These are phyloP conservation scores for Sporisorium graminicola DNA, from an alignment of 1,284 basidiomycete species.

Conservation along the genomic window DNA sequence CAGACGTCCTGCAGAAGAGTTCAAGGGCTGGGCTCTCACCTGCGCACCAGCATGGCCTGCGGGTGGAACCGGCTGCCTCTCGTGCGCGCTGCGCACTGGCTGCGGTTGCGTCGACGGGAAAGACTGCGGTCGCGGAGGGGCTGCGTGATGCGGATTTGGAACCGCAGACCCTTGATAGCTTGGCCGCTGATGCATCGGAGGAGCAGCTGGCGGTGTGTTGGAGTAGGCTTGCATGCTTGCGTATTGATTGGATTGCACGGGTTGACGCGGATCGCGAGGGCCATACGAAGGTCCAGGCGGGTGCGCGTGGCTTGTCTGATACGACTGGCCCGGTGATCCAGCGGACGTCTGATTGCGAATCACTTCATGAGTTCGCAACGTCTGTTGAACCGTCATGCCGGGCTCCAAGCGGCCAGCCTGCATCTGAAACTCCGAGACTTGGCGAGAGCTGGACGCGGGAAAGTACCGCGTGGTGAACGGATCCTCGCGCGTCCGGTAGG, in stretches of 20 bases:
- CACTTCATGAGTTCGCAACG: slow-evolving; percentile 54
- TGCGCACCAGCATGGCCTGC: slow-evolving; percentile 13
- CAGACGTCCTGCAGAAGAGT: slow-evolving; percentile 18
- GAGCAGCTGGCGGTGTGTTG: slow-evolving; percentile 17
- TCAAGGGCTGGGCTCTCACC: slow-evolving; percentile 20
- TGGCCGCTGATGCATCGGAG: slow-evolving; percentile 31
- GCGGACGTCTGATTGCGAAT: slow-evolving; percentile 25
- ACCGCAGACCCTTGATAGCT: slow-evolving; percentile 18
- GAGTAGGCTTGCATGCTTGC: slow-evolving; percentile 19
- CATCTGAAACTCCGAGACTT: slow-evolving; percentile 64
- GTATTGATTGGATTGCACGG: slow-evolving; percentile 21
- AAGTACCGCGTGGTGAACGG: slow-evolving; percentile 59
- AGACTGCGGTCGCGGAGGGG: slow-evolving; percentile 34
- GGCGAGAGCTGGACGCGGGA: slow-evolving; percentile 61
- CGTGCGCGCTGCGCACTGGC: slow-evolving; percentile 21
- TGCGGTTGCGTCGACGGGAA: slow-evolving; percentile 21
- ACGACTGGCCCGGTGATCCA: slow-evolving; percentile 20
- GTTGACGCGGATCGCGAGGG: slow-evolving; percentile 46
- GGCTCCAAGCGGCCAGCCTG: slow-evolving; percentile 52
- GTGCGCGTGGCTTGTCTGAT: slow-evolving; percentile 21
- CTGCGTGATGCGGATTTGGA: slow-evolving; percentile 28
- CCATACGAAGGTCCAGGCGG: slow-evolving; percentile 41
- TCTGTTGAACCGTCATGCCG: slow-evolving; percentile 66
- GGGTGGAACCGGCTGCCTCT: slow-evolving; percentile 13
- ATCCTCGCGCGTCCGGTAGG: slow-evolving; percentile 49